Evolutionary conservation across 2,329 filamentous ascomycete species (phyloP), one percentile per base, ranked within the genome.

Genomic region (Zasmidium citrigriseum): DNA sequence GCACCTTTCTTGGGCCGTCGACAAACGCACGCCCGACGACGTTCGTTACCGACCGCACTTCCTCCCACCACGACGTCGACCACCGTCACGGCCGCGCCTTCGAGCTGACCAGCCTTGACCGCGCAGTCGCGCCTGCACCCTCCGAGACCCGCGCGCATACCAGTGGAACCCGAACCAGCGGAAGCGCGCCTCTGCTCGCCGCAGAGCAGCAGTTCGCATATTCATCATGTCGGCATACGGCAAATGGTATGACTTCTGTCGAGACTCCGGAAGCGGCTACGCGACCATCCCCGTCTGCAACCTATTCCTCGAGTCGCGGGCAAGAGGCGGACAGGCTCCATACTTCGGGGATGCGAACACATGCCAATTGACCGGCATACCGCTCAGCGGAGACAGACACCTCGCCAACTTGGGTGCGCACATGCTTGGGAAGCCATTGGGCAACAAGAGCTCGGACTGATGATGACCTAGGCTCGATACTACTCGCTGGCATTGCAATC

Each of bases 341-440:
- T 63, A 59, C 46, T 60, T 53, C 38, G 59, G 34, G 20, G 21
- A 85, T 61, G 86, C 77, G 68, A 85, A 80, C 60, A 89, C 89
- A 63, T 98, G 93, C 75, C 76, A 86, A 58, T 79, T 98, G 66
- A 83, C 68, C 24, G 93, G 93, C 63, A 95, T 98, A 66, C 70
- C 83, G 9, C 78, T 97, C 64, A 85, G 86, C 65, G 85, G 59
- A 22, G 78, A 50, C 54, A 80, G 83, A 63, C 77, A 89, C 68
- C 78, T 99, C 41, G 89, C 88, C 34, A 99, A 99, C 72, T 74
- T 99, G 65, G 95, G 89, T 91, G 76, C 68, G 85, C 79, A 11
- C 16, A 46, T 4, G 11, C 21, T 27, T 48, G 52, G 21, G 54
- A 54, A 52, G 20, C 1, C 18, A 5, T 21, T 29, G 22, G 34